Evolutionary conservation across 371 early-diverging fungal genomes (phyloP).

Genomic region (Hamiltosporidium magnivora): DNA sequence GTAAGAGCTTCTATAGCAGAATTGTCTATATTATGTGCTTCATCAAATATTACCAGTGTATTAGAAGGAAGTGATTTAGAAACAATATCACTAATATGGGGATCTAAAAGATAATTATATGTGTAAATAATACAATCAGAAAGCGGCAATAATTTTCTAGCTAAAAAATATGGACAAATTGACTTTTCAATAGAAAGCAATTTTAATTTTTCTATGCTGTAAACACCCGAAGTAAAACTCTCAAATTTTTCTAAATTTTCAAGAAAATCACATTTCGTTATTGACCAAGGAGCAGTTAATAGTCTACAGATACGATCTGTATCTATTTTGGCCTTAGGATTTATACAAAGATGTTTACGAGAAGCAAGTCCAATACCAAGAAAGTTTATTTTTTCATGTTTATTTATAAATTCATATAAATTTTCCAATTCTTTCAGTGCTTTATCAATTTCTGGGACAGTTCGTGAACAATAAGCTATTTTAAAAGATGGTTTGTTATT

Average conservation of each 20-base stretch:
- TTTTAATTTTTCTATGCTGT: slow-evolving; percentile 80
- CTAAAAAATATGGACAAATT: slow-evolving; percentile 85
- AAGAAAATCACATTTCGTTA: slow-evolving; percentile 36
- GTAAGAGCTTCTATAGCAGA: slow-evolving; percentile 83
- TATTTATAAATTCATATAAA: slow-evolving; percentile 67
- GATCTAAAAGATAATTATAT: slow-evolving; percentile 96
- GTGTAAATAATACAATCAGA: slow-evolving; percentile 94
- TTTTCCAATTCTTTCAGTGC: slow-evolving; percentile 83
- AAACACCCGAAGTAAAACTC: slow-evolving; percentile 72
- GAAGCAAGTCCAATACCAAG: slow-evolving; percentile 82
- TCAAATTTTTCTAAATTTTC: slow-evolving; percentile 63
- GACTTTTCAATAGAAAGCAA: slow-evolving; percentile 62
- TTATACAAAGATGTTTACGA: slow-evolving; percentile 82
- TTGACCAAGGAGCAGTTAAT: no score
- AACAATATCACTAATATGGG: slow-evolving; percentile 86
- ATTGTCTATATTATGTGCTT: slow-evolving; percentile 94
- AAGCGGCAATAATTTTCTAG: slow-evolving; percentile 67
- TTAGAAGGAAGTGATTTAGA: slow-evolving; percentile 79
- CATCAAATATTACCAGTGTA: slow-evolving; percentile 93
- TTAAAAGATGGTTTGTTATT: slow-evolving; percentile 56
- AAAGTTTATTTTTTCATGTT: slow-evolving; percentile 62
- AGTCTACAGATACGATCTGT: neutral
- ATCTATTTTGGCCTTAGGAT: slow-evolving; percentile 60
- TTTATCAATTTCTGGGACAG: slow-evolving; percentile 93
- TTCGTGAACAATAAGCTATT: slow-evolving; percentile 87